These are phyloP conservation scores for Trifolium fragiferum DNA, from an alignment of 306 rosid genomes.

Conservation along the genomic window DNA sequence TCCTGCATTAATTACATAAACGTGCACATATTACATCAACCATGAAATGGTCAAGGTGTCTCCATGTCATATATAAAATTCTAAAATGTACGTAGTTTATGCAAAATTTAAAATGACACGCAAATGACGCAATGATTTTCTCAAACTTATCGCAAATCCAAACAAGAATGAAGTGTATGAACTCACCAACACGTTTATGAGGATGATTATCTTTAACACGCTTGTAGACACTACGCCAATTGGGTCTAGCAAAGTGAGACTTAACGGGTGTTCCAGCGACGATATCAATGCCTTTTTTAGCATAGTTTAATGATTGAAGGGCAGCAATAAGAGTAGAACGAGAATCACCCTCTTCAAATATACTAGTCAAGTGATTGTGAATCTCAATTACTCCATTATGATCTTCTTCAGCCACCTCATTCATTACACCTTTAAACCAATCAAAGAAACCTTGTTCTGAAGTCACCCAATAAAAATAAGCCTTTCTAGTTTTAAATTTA, in stretches of 20 bases:
- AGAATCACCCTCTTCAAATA: constrained; percentile 85
- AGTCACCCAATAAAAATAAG: constrained; percentile 82
- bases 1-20: constrained; percentile 62
- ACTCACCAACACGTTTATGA: constrained; percentile 69
- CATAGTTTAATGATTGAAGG: constrained; percentile 77
- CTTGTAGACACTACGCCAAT: constrained; percentile 78
- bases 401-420: constrained; percentile 75
- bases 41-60: too few species aligned
- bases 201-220: constrained; percentile 60
- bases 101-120: background rate
- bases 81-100: background rate
- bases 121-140: too few species aligned
- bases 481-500: background rate
- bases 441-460: constrained; percentile 81
- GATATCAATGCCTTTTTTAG: constrained; percentile 69
- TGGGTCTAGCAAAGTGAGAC: constrained; percentile 75
- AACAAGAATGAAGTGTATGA: background rate
- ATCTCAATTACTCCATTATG: constrained; percentile 64
- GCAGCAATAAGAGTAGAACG: constrained; percentile 71
- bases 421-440: constrained; percentile 82
- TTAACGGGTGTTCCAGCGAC: constrained; percentile 74
- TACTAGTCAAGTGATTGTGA: constrained; percentile 76
- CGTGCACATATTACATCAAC: too few species aligned
- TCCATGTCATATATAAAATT: too few species aligned
- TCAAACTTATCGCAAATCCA: background rate